Percentiles rank a stretch among this genome's conserved stretches.
phyloP scores from a whole-genome alignment of 208 protist species.

The Trypanosoma avium region DNA sequence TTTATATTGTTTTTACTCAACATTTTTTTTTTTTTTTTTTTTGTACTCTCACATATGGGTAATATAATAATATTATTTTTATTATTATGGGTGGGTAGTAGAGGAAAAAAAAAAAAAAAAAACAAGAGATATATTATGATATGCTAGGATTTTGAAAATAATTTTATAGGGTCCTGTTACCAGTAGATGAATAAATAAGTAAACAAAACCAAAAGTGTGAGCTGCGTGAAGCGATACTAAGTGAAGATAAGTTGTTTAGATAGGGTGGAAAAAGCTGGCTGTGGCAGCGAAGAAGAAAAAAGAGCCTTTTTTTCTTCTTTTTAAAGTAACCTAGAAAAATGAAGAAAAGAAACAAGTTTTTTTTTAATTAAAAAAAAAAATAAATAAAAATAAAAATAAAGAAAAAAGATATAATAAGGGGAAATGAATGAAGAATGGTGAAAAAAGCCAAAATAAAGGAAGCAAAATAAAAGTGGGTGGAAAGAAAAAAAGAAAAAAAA shows the following conservation, averaged over 20 bases:
- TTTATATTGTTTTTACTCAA: no score
- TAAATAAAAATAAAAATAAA: slow-evolving; percentile 6
- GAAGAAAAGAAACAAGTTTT: slow-evolving; percentile 1
- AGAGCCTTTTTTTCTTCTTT: no score
- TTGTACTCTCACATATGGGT: no score
- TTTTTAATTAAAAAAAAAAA: slow-evolving; percentile 22
- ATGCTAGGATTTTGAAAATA: neutral
- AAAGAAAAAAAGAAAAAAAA: slow-evolving; percentile 15
- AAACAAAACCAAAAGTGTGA: no score
- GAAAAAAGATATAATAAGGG: neutral
- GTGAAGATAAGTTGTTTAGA: no score
- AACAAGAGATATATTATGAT: neutral
- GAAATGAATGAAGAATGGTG: neutral
- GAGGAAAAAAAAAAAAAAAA: neutral
- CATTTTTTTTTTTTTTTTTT: no score
- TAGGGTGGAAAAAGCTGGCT: no score
- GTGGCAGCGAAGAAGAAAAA: no score
- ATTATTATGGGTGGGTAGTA: neutral
- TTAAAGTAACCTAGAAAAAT: neutral
- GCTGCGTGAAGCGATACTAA: no score
- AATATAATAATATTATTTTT: no score
- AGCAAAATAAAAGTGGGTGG: neutral
- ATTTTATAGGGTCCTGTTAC: no score
- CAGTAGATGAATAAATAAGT: no score
- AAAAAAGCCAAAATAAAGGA: neutral